phyloP scores from a whole-genome alignment of 73 alveolate genomes.

The Paramecium octaurelia region DNA sequence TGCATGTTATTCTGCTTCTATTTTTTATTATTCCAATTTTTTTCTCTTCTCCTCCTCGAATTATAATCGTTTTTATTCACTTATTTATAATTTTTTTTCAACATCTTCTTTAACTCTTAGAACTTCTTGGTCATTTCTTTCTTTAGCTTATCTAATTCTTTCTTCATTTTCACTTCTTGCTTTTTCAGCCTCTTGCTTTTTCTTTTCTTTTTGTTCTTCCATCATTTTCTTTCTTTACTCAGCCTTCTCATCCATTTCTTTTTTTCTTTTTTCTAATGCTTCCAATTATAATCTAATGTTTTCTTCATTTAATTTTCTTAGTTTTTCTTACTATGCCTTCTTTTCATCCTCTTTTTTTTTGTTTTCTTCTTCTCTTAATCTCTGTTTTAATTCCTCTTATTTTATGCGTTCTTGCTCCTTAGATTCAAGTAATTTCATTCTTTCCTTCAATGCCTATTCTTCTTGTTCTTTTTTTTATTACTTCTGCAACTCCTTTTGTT shows the following conservation, averaged over 20 bases:
- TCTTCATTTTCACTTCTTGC: constrained; percentile 34
- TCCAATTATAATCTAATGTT: not conserved
- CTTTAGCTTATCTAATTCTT: constrained; percentile 43
- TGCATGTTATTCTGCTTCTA: constrained; percentile 39
- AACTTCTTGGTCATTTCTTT: constrained; percentile 16
- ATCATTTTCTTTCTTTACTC: not conserved
- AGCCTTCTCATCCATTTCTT: constrained; percentile 46
- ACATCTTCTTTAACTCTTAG: constrained; percentile 10
- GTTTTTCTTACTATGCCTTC: not conserved
- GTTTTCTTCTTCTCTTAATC: constrained; percentile 45
- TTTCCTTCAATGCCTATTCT: not conserved
- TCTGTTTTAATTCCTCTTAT: not conserved
- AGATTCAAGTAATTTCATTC: not conserved
- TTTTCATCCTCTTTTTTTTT: constrained; percentile 18
- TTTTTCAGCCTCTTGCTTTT: not conserved
- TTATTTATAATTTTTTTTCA: constrained; percentile 34
- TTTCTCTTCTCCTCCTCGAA: constrained; percentile 39
- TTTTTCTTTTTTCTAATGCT: not conserved
- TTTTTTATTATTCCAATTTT: constrained; percentile 30
- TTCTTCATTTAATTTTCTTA: constrained; percentile 18
- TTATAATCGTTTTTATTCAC: constrained; percentile 26
- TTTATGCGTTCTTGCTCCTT: constrained; percentile 38
- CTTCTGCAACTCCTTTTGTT: constrained; percentile 31
- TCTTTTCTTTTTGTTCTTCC: constrained; percentile 24
- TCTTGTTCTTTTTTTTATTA: constrained; percentile 39